Conservation (phyloP, 2,329 filamentous ascomycete species). For the Chaetoscypha palmicola region DNA sequence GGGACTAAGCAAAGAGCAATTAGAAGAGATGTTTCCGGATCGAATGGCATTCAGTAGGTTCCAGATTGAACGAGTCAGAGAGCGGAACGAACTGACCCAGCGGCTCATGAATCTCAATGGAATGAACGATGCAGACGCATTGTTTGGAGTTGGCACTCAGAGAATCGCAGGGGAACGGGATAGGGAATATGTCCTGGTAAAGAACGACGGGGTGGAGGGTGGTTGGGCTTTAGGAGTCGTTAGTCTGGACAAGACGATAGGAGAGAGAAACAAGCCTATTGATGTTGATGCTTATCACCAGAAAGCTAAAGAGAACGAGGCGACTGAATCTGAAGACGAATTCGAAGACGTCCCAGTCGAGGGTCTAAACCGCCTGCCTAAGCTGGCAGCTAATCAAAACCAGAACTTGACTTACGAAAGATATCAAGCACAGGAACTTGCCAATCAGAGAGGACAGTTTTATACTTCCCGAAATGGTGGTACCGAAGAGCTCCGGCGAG, state of each 20-base stretch:
- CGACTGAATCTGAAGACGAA: conserved; percentile 58
- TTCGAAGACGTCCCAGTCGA: conserved; percentile 34
- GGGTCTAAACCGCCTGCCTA: conserved; percentile 31
- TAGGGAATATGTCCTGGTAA: conserved; percentile 91
- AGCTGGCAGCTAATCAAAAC: conserved; percentile 12
- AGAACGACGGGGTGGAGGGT: conserved; percentile 89
- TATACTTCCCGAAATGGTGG: conserved; percentile 14
- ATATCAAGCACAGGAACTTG: conserved; percentile 25
- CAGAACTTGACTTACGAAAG: conserved; percentile 24
- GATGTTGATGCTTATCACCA: conserved; percentile 70
- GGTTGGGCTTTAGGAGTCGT: conserved; percentile 96
- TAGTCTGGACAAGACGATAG: conserved; percentile 72
- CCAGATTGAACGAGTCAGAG: conserved; percentile 87
- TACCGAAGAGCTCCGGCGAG: conserved; percentile 7
- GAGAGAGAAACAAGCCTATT: conserved; percentile 79
- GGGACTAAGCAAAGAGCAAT: conserved; percentile 92
- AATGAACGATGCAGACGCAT: conserved; percentile 71
- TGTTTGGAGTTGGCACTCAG: conserved; percentile 52
- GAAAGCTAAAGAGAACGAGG: conserved; percentile 48
- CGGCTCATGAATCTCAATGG: conserved; percentile 90
- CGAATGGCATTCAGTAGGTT: conserved; percentile 96
- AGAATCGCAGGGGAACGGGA: conserved; percentile 79
- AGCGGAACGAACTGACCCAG: conserved; percentile 92
- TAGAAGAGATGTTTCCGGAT: conserved; percentile 95
- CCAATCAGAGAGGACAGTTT: conserved; percentile 19